These are phyloP conservation scores for Rossbeevera mucosa DNA, from an alignment of 768 basidiomycete genomes.

Conservation along the genomic window DNA sequence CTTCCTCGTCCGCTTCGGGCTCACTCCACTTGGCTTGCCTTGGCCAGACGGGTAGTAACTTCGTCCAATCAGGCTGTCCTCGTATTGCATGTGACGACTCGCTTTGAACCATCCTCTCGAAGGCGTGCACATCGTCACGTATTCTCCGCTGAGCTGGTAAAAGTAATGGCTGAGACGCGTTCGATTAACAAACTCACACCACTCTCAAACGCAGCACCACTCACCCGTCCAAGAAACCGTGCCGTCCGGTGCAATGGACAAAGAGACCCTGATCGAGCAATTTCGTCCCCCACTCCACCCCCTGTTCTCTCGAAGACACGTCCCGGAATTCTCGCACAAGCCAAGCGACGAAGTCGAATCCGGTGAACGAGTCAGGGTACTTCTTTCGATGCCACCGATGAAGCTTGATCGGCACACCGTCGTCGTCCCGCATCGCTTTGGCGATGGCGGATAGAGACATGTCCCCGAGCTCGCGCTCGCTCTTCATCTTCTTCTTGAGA, in stretches of 20 bases:
- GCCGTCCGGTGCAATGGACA: slow-evolving; percentile 73
- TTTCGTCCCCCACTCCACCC: slow-evolving; percentile 69
- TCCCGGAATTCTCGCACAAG: slow-evolving; percentile 88
- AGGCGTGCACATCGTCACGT: slow-evolving; percentile 64
- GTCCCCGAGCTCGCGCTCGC: slow-evolving; percentile 66
- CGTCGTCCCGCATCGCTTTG: slow-evolving; percentile 82
- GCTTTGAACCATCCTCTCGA: slow-evolving; percentile 61
- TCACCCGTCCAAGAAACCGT: slow-evolving; percentile 86
- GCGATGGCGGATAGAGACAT: slow-evolving; percentile 62
- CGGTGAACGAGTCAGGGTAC: slow-evolving; percentile 83
- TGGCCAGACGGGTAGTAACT: slow-evolving; percentile 36
- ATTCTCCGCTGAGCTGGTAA: slow-evolving; percentile 78
- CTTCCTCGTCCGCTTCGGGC: slow-evolving; percentile 49
- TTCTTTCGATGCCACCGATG: slow-evolving; percentile 74
- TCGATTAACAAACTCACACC: background rate
- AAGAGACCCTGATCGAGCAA: slow-evolving; percentile 81
- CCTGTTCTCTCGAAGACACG: slow-evolving; percentile 78
- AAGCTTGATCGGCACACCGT: slow-evolving; percentile 78
- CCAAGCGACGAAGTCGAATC: slow-evolving; percentile 89
- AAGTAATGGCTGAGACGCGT: slow-evolving; percentile 68
- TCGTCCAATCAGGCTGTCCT: slow-evolving; percentile 36
- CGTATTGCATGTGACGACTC: slow-evolving; percentile 39
- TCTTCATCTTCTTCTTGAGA: slow-evolving; percentile 75
- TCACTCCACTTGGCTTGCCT: slow-evolving; percentile 33
- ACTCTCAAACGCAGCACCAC: slow-evolving; percentile 17